A percentile compares a stretch with the other conserved stretches of the same genome.
Evolutionary conservation across 148 eudicot species (phyloP).

Genomic region (Beta vulgaris): DNA sequence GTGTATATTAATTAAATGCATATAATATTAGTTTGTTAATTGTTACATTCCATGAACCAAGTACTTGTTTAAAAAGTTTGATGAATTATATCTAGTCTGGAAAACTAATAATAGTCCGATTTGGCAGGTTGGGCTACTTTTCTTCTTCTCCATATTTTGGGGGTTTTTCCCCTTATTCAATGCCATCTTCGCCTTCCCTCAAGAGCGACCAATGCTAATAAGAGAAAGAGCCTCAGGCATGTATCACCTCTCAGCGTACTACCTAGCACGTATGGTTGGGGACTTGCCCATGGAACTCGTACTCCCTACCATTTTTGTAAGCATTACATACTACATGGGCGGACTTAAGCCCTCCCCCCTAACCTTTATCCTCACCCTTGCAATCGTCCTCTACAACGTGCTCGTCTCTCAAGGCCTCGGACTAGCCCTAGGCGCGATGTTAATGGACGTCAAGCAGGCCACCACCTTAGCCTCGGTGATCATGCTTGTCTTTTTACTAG

Average conservation of each 20-base stretch:
- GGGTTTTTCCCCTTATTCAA: conserved; percentile 83
- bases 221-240: conserved; percentile 68
- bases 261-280: conserved; percentile 62
- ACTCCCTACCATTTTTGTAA: conserved; percentile 66
- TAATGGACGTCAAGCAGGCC: conserved; percentile 83
- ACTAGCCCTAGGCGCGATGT: conserved; percentile 74
- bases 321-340: conserved; percentile 81
- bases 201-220: conserved; percentile 67
- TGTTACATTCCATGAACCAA: too few relatives aligned
- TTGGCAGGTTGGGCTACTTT: conserved; percentile 70
- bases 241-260: conserved; percentile 87
- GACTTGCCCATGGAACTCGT: conserved; percentile 91
- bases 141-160: conserved; percentile 95
- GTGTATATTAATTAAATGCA: too few relatives aligned
- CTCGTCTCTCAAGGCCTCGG: conserved; percentile 87
- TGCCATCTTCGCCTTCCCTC: conserved; percentile 80
- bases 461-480: conserved; percentile 72
- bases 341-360: conserved; percentile 62
- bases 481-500: conserved; percentile 70
- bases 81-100: neutral
- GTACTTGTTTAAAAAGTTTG: neutral
- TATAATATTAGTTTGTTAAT: too few relatives aligned
- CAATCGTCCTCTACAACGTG: conserved; percentile 59
- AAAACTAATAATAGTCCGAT: neutral
- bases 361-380: conserved; percentile 55